These are phyloP conservation scores for Noccaea bulbosa DNA, from an alignment of 345 rosid genomes.

Conservation along the genomic window DNA sequence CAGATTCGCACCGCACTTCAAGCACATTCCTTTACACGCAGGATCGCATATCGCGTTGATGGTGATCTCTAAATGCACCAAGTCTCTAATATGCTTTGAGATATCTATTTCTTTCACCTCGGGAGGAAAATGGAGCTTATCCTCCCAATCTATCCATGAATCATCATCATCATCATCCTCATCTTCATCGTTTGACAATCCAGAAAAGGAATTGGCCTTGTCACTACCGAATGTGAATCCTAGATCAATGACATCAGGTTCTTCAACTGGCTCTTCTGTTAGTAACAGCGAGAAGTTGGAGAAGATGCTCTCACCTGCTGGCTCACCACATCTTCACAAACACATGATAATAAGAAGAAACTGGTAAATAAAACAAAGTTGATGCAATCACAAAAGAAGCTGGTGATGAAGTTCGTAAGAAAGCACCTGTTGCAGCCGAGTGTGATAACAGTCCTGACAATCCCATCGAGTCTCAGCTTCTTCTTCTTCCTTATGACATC, in stretches of 20 bases:
- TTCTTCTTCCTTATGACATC: conserved; percentile 78
- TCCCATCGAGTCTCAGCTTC: conserved; percentile 89
- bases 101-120: conserved; percentile 77
- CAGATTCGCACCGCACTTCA: conserved; percentile 75
- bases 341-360: conserved; percentile 3
- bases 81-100: conserved; percentile 80
- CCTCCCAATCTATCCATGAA: conserved; percentile 75
- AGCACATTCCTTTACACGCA: conserved; percentile 78
- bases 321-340: conserved; percentile 69
- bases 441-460: conserved; percentile 75
- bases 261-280: conserved; percentile 68
- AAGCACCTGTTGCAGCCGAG: conserved; percentile 81
- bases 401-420: neutral
- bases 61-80: conserved; percentile 79
- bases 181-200: conserved; percentile 30
- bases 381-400: conserved; percentile 11
- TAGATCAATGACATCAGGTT: conserved; percentile 66
- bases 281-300: conserved; percentile 77
- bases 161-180: conserved; percentile 56
- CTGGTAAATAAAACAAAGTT: neutral
- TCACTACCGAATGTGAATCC: conserved; percentile 51
- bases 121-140: conserved; percentile 68
- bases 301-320: conserved; percentile 72
- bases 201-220: conserved; percentile 39
- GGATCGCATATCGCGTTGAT: conserved; percentile 67